phyloP scores from a whole-genome alignment of 2,329 filamentous ascomycete genomes.

The Aureobasidium mangrovei region DNA sequence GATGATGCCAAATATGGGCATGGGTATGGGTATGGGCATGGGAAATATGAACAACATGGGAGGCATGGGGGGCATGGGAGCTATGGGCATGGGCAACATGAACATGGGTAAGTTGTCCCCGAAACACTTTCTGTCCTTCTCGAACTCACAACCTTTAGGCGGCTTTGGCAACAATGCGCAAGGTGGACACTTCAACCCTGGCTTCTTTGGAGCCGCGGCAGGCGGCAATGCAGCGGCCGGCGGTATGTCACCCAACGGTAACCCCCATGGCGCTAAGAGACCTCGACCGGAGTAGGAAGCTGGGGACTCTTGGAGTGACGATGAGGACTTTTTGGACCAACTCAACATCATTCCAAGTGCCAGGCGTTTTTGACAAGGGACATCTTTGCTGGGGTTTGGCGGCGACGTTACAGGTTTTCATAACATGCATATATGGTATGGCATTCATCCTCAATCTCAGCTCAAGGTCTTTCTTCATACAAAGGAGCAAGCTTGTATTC shows the following conservation, averaged over 20 bases:
- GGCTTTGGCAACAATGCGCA: conserved; percentile 59
- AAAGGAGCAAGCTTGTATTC: not conserved
- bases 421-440: not conserved
- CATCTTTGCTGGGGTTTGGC: not conserved
- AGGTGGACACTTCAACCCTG: conserved; percentile 61
- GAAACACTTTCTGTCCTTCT: not conserved
- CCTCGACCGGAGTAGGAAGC: conserved; percentile 15
- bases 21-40: conserved; percentile 28
- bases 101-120: conserved; percentile 30
- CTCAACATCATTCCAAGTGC: not conserved
- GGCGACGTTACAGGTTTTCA: not conserved
- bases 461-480: not conserved
- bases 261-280: conserved; percentile 17
- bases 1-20: conserved; percentile 21
- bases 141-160: conserved; percentile 26
- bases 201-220: conserved; percentile 47
- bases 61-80: conserved; percentile 29
- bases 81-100: conserved; percentile 36
- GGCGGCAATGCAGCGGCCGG: conserved; percentile 22
- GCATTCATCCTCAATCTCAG: too few species aligned
- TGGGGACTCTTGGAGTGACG: too few species aligned
- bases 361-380: not conserved
- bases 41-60: conserved; percentile 33
- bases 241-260: conserved; percentile 6
- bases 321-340: not conserved